Conservation (phyloP, 306 rosid species). For the Spatholobus suberectus region DNA sequence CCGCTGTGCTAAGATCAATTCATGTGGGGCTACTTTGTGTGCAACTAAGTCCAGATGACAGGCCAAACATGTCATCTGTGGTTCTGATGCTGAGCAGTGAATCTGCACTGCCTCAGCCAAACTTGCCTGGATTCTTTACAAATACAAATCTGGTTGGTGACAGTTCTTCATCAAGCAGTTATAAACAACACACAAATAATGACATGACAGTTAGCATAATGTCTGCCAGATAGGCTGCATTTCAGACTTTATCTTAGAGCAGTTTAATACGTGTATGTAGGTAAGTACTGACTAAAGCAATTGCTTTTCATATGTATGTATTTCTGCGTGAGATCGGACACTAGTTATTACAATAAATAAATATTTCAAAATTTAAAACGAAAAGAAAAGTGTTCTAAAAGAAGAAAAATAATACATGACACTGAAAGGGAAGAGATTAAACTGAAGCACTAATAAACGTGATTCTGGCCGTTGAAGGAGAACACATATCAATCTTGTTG, state of each 20-base stretch:
- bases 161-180: conserved; percentile 3
- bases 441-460: no score
- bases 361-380: no score
- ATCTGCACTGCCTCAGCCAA: conserved; percentile 49
- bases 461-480: no score
- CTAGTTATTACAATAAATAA: not conserved
- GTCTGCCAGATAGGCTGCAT: not conserved
- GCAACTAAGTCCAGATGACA: conserved; percentile 19
- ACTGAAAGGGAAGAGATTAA: no score
- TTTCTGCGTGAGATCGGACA: not conserved
- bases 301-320: not conserved
- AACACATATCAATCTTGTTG: no score
- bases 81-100: conserved; percentile 28
- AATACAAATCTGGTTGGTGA: not conserved
- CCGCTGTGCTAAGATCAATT: not conserved
- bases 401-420: no score
- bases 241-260: not conserved
- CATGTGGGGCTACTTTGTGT: conserved; percentile 23
- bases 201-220: not conserved
- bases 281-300: not conserved
- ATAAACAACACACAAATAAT: not conserved
- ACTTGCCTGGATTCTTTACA: conserved; percentile 45
- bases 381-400: no score
- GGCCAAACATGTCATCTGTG: conserved; percentile 26
- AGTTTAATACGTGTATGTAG: not conserved